Base-by-base conservation (phyloP, 495 filamentous ascomycete genomes). In the Copromyces sp. region DNA sequence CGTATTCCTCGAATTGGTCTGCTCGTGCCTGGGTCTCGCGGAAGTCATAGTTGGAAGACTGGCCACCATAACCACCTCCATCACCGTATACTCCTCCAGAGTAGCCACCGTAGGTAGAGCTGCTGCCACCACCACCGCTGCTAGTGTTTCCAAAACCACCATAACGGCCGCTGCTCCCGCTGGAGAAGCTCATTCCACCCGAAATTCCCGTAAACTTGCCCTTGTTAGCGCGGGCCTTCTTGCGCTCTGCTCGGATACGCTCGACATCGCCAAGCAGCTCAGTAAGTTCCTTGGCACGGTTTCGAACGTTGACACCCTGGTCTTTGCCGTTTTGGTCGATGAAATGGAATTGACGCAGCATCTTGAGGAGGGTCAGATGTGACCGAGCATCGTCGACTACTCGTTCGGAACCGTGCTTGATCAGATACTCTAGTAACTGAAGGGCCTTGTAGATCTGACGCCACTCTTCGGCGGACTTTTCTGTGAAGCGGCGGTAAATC, bases 401-500 rank as follows among this genome's bases (percentile, higher is more conserved):
- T 45, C 97, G 89, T 80, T 99, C 95, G 35, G 95, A 98, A 69
- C 95, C 95, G 78, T 99, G 97, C 86, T 98, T 98, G 82, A 99
- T 91, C 39, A 99, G 87, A 81, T 97, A 98, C 80, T 99, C 95
- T 76, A 99, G 90, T 37, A 99, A 87, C 85, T 98, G 95, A 29
- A 99, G 91, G 68, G 90, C 89, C 87, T 99, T 99, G 86, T 98
- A 99, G 73, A 98, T 99, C 81, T 99, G 95, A 74, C 96, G 89
- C 95, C 95, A 99, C 82, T 99, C 95, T 80, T 99, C 95, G 61
- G 96, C 94, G 24, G 93, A 87, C 84, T 99, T 99, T 80, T 99
- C 95, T 70, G 95, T 99, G 78, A 99, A 99, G 68, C 95, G 91
- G 79, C 96, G 96, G 85, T 99, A 99, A 76, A 99, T 97, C 93